A percentile compares a stretch with the other conserved stretches of the same genome.
phyloP scores from a whole-genome alignment of 2,329 filamentous ascomycete genomes.

The Aspergillus tanneri region DNA sequence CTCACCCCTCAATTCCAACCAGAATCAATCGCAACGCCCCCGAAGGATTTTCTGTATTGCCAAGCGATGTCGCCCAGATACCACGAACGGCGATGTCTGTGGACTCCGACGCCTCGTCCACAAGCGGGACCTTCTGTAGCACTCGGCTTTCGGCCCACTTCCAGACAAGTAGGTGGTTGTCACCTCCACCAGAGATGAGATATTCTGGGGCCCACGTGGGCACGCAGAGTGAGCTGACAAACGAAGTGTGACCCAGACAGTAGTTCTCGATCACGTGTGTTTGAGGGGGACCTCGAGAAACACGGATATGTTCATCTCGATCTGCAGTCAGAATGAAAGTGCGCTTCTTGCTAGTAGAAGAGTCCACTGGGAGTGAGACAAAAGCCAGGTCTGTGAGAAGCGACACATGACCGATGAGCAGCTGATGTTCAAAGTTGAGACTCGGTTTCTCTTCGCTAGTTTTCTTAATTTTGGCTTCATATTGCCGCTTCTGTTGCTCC shows the following conservation, averaged over 20 bases:
- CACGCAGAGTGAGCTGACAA: slow-evolving; percentile 74
- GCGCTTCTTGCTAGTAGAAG: slow-evolving; percentile 47
- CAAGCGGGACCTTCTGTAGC: slow-evolving; percentile 33
- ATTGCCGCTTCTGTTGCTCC: slow-evolving; percentile 54
- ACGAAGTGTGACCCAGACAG: slow-evolving; percentile 84
- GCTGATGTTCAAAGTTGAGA: slow-evolving; percentile 67
- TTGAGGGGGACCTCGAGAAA: slow-evolving; percentile 79
- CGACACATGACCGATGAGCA: slow-evolving; percentile 90
- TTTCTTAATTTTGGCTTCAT: slow-evolving; percentile 35
- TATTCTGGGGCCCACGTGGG: slow-evolving; percentile 56
- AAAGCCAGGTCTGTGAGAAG: slow-evolving; percentile 77
- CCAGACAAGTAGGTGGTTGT: slow-evolving; percentile 77
- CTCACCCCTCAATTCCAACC: slow-evolving; percentile 61
- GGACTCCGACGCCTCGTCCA: slow-evolving; percentile 19
- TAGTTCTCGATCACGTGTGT: slow-evolving; percentile 84
- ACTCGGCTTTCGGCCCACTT: slow-evolving; percentile 61
- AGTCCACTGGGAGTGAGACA: slow-evolving; percentile 46
- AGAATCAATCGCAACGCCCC: slow-evolving; percentile 39
- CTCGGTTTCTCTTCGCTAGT: slow-evolving; percentile 49
- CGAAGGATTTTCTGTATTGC: slow-evolving; percentile 4
- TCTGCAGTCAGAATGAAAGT: slow-evolving; percentile 67
- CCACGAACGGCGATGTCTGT: slow-evolving; percentile 50
- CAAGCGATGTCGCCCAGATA: slow-evolving; percentile 46
- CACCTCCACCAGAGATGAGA: slow-evolving; percentile 83
- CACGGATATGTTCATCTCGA: slow-evolving; percentile 79